Conservation (phyloP, 1,284 basidiomycete genomes). For the Flammula alnicola region DNA sequence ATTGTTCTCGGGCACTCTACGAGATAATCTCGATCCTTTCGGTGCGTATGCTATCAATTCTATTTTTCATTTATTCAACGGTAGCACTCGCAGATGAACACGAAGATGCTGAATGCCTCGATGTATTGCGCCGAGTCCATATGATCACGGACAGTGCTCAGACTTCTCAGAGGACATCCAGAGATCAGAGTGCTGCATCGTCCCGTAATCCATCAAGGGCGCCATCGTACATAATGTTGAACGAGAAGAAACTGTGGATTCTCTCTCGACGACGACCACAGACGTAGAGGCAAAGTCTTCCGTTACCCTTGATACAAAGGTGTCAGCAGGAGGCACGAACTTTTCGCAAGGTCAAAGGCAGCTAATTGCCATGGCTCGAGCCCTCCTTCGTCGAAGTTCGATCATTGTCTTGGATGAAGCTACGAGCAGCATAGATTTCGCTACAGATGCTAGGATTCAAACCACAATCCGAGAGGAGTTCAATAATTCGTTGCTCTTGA, state of each 20-base stretch:
- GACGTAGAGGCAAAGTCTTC: constrained; percentile 56
- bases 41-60: constrained; percentile 34
- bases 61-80: neutral
- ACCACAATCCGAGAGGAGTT: constrained; percentile 83
- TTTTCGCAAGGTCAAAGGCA: constrained; percentile 88
- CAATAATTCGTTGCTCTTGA: constrained; percentile 60
- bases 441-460: constrained; percentile 81
- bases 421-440: constrained; percentile 77
- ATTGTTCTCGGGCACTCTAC: constrained; percentile 85
- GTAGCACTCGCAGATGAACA: constrained; percentile 75
- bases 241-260: constrained; percentile 36
- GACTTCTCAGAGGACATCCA: constrained; percentile 49
- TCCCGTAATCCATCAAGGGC: constrained; percentile 54
- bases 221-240: constrained; percentile 46
- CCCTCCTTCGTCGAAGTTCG: constrained; percentile 74
- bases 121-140: constrained; percentile 68
- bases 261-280: constrained; percentile 46
- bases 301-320: constrained; percentile 71
- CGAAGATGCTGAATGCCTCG: constrained; percentile 77
- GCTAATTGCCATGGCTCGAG: constrained; percentile 80
- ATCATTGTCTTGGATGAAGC: constrained; percentile 88
- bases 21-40: constrained; percentile 91
- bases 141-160: constrained; percentile 58
- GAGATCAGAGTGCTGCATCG: constrained; percentile 34
- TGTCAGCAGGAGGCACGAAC: constrained; percentile 81